A percentile compares a stretch with the other conserved stretches of the same genome.
Conservation (phyloP, 805 yeast genomes). For the Jamesozyma lodderae region DNA sequence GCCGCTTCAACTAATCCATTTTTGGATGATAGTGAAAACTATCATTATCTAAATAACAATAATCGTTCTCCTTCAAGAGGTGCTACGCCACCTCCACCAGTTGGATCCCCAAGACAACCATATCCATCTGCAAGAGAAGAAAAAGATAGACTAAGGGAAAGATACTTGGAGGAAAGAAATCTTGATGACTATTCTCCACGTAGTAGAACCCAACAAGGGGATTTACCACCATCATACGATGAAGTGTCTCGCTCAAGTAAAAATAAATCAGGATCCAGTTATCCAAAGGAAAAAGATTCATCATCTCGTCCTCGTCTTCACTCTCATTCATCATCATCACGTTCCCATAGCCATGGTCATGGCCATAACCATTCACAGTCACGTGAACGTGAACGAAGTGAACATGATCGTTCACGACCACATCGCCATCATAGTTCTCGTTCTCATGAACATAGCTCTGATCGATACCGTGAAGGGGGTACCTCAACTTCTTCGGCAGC, state of each 20-base stretch:
- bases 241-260: constrained; percentile 37
- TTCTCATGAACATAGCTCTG: too few species aligned
- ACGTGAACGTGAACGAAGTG: constrained; percentile 5
- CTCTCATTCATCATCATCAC: constrained; percentile 9
- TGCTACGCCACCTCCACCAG: constrained; percentile 19
- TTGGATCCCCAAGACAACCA: constrained; percentile 6
- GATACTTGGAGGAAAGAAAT: constrained; percentile 23
- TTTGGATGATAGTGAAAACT: constrained; percentile 17
- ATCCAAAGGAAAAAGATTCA: constrained; percentile 11
- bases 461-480: too few species aligned
- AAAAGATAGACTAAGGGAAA: constrained; percentile 25
- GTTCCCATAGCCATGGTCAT: constrained; percentile 8
- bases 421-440: constrained; percentile 6
- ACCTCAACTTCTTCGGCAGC: neutral
- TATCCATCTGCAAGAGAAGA: constrained; percentile 32
- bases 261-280: constrained; percentile 4
- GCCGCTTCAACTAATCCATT: constrained; percentile 28
- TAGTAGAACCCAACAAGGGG: neutral
- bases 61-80: neutral
- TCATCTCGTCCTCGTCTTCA: constrained; percentile 4
- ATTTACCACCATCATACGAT: constrained; percentile 17
- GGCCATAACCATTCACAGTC: neutral
- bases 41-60: neutral
- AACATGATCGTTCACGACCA: neutral
- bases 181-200: neutral